Base-by-base conservation (phyloP, 192 early-diverging fungal species). In the Rhizoclosmatium globosum region DNA sequence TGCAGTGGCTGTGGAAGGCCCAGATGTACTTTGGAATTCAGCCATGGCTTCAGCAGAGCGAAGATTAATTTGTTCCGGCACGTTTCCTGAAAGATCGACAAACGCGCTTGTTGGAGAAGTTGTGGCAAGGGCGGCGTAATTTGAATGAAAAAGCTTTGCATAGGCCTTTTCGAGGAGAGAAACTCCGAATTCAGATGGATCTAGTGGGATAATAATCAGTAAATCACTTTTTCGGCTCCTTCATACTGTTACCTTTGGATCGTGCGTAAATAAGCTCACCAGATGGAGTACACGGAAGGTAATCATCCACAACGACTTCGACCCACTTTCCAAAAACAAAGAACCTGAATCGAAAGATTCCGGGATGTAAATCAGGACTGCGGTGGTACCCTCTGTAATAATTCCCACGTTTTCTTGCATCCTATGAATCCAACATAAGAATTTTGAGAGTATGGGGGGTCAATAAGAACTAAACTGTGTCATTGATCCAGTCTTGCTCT, bases 281-380 rank as follows among this genome's bases (percentile, higher is more conserved):
- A 2, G 11, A 38, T 60, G 58, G 73, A 4, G 76, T 81, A 3
- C 83, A 84, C 4, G 87, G 87, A 9, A 88, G 79, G 48, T 82
- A 88, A 72, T 87, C 86, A 68, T 88, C 87, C 13, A 88, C 80
- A 45, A 88, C 85, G 3, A 88, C 87, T 62, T 88, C 87, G 7
- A 85, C 71, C 87, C 87, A 88, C 57, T 80, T 45, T 7, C 86
- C 86, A 68, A 85, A 87, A 2, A 73, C 57, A 69, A 87, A 87
- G 70, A 87, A 87, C 41, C 86, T 31, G 79, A 87, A 87, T 0
- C 81, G 56, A 58, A 87, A 87, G 38, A 87, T 80, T 47, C 85
- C 66, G 4, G 82, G 82, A 71, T 82, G 82, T 47, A 82, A 64
- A 21, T 82, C 79, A 1, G 82, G 82, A 73, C 78, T 82, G 13